These are phyloP conservation scores for Decorospora gaudefroyi DNA, from an alignment of 2,329 filamentous ascomycete species.

Conservation along the genomic window DNA sequence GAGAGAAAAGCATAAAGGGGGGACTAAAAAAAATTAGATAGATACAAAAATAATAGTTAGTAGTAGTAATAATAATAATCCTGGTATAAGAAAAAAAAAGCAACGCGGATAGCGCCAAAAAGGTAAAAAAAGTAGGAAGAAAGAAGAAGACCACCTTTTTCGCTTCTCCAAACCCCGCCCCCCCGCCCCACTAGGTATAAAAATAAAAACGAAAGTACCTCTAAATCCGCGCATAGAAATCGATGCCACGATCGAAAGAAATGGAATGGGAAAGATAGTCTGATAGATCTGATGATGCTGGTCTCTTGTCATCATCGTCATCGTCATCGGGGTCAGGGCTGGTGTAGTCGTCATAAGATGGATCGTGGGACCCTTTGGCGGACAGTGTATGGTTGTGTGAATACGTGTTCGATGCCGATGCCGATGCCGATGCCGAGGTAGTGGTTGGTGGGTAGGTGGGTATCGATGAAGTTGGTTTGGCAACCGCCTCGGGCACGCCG, in stretches of 20 bases:
- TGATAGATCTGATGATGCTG: conserved; percentile 11
- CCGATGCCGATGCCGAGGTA: too few species aligned
- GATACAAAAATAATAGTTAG: too few species aligned
- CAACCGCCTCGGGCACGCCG: conserved; percentile 21
- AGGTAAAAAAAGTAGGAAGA: too few species aligned
- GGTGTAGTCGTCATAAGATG: conserved; percentile 9
- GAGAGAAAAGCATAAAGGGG: too few species aligned
- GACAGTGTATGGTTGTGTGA: neutral
- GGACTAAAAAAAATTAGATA: too few species aligned
- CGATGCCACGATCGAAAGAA: conserved; percentile 14
- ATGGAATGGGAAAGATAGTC: conserved; percentile 23
- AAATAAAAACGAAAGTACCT: neutral
- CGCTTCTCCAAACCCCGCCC: too few species aligned
- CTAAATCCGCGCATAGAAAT: conserved; percentile 6
- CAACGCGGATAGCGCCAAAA: too few species aligned
- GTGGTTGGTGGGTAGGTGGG: too few species aligned
- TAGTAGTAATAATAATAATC: too few species aligned
- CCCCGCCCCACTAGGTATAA: too few species aligned
- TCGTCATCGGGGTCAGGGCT: conserved; percentile 9
- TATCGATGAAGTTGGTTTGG: conserved; percentile 11
- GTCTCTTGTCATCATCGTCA: conserved; percentile 3
- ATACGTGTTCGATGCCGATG: neutral
- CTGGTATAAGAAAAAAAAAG: too few species aligned
- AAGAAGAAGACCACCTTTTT: neutral
- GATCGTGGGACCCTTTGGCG: conserved; percentile 3